A percentile compares a stretch with the other conserved stretches of the same genome.
Evolutionary conservation across 179 eudicot species (phyloP).

Genomic region (Drosera spatulata): DNA sequence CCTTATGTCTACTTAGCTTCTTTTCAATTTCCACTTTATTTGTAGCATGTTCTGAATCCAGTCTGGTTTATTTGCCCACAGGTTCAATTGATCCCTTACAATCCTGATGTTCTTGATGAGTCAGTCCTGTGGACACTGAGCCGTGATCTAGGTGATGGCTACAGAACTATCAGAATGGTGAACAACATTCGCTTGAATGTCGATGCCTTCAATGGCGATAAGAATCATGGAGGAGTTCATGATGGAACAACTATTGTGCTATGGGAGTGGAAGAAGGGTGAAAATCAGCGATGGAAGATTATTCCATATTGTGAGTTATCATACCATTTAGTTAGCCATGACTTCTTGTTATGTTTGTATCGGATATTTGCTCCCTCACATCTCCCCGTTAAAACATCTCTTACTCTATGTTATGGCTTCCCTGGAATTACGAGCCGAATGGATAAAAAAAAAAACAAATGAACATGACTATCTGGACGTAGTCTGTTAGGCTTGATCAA

Average conservation of each 20-base stretch:
- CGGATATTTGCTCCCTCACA: no score
- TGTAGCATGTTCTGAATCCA: no score
- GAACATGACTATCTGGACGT: no score
- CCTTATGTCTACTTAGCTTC: no score
- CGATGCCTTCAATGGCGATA: conserved; percentile 79
- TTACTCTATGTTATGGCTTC: no score
- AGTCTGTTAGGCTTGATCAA: no score
- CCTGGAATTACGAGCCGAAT: no score
- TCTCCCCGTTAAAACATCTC: no score
- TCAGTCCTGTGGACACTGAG: conserved; percentile 74
- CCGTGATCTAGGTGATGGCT: conserved; percentile 58
- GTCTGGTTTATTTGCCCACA: conserved; percentile 4
- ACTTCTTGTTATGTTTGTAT: no score
- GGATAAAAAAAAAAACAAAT: no score
- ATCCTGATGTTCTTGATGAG: conserved; percentile 42
- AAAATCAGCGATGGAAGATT: conserved; percentile 79
- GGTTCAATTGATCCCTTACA: conserved; percentile 55
- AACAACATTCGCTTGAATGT: conserved; percentile 50
- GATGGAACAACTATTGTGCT: conserved; percentile 63
- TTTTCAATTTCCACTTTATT: no score
- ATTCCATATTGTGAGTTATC: conserved; percentile 46
- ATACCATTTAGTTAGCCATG: no score
- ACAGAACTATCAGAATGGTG: conserved; percentile 59
- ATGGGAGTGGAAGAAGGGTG: conserved; percentile 65
- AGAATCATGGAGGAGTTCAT: conserved; percentile 74